Conservation (phyloP, 2,329 filamentous ascomycete species). For the Huntiella decipiens region DNA sequence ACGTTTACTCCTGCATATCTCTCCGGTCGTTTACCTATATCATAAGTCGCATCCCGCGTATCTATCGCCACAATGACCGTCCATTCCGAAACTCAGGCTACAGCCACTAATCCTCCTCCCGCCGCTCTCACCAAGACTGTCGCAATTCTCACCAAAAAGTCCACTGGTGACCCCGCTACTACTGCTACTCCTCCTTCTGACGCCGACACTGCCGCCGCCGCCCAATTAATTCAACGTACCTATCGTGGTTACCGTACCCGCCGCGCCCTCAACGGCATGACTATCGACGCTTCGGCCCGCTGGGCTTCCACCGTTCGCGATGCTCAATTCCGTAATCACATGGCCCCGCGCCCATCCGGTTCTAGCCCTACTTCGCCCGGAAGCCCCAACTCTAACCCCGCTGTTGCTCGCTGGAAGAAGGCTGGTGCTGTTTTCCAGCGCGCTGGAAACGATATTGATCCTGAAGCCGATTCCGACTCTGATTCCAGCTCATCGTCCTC, state of each 20-base stretch:
- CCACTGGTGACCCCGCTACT: not conserved
- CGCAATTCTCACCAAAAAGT: not conserved
- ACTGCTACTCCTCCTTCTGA: slow-evolving; percentile 10
- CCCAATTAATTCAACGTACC: slow-evolving; percentile 44
- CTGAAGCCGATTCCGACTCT: slow-evolving; percentile 25
- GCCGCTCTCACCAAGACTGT: not conserved
- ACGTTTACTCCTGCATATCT: too few species aligned
- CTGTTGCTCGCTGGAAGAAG: slow-evolving; percentile 51
- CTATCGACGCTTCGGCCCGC: slow-evolving; percentile 47
- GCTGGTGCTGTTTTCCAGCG: slow-evolving; percentile 49
- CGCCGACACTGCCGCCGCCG: slow-evolving; percentile 23
- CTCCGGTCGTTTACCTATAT: too few species aligned
- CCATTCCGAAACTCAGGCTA: not conserved
- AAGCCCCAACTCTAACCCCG: slow-evolving; percentile 12
- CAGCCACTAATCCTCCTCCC: not conserved
- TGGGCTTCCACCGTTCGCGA: slow-evolving; percentile 51
- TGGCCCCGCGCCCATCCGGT: slow-evolving; percentile 23
- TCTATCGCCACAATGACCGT: too few species aligned
- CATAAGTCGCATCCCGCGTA: too few species aligned
- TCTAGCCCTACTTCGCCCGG: slow-evolving; percentile 9
- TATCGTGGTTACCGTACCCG: slow-evolving; percentile 62
- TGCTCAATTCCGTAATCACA: slow-evolving; percentile 32
- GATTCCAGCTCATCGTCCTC: slow-evolving; percentile 14
- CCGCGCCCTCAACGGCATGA: slow-evolving; percentile 49
- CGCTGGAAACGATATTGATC: slow-evolving; percentile 45